Conservation (phyloP, 179 eudicot genomes). For the Dionaea muscipula region DNA sequence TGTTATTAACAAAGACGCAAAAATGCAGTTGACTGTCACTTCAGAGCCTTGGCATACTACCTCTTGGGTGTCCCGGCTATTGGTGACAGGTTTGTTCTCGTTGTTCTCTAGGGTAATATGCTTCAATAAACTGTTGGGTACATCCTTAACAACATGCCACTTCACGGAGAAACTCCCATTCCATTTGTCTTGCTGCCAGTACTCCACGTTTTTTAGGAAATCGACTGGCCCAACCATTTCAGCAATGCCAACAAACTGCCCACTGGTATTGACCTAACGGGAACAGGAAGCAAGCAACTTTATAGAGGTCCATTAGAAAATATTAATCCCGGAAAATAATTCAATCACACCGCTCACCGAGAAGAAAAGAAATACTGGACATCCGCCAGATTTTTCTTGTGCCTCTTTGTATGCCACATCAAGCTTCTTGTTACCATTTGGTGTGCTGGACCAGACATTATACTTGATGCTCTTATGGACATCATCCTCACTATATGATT, state of each 20-base stretch:
- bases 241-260: slow-evolving; percentile 77
- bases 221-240: slow-evolving; percentile 78
- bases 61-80: slow-evolving; percentile 80
- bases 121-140: slow-evolving; percentile 51
- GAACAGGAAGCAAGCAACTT: background rate
- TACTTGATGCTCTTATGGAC: slow-evolving; percentile 37
- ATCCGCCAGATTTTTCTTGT: slow-evolving; percentile 18
- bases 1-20: background rate
- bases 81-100: slow-evolving; percentile 71
- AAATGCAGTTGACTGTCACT: background rate
- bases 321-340: background rate
- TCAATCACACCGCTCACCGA: slow-evolving; percentile 17
- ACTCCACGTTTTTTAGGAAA: slow-evolving; percentile 50
- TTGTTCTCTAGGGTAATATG: slow-evolving; percentile 64
- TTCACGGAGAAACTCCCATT: slow-evolving; percentile 57
- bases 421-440: slow-evolving; percentile 37
- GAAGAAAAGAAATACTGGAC: slow-evolving; percentile 33
- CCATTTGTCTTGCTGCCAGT: slow-evolving; percentile 91
- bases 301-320: background rate
- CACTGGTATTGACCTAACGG: slow-evolving; percentile 64
- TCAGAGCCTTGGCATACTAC: slow-evolving; percentile 29
- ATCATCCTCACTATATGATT: slow-evolving; percentile 42
- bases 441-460: slow-evolving; percentile 38
- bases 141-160: slow-evolving; percentile 75
- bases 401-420: slow-evolving; percentile 31